Percentiles rank a stretch among this genome's conserved stretches.
Evolutionary conservation across 768 basidiomycete species (phyloP).

Genomic region (Mycena chlorophos): DNA sequence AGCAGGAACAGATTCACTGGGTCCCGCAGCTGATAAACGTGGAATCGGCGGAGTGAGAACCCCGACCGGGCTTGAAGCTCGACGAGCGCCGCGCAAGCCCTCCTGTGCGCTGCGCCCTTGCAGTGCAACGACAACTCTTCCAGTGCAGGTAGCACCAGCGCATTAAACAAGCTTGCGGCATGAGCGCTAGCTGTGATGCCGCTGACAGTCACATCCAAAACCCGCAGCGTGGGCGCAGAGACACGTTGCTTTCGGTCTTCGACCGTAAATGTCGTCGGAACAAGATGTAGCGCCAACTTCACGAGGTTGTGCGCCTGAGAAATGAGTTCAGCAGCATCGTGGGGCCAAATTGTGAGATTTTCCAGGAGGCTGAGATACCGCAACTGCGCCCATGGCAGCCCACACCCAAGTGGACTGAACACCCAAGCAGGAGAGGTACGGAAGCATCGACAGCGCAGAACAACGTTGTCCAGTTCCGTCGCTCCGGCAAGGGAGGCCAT

Average conservation of each 20-base stretch:
- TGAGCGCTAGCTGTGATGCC: background rate
- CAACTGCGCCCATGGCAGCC: conserved; percentile 13
- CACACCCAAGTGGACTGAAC: conserved; percentile 9
- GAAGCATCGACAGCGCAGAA: conserved; percentile 1
- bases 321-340: conserved; percentile 12
- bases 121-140: conserved; percentile 10
- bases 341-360: conserved; percentile 2
- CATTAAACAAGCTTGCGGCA: conserved; percentile 7
- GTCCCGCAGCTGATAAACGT: conserved; percentile 1
- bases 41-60: conserved; percentile 10
- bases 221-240: conserved; percentile 2
- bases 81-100: conserved; percentile 5
- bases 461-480: conserved; percentile 6
- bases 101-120: background rate
- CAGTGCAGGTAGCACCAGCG: conserved; percentile 13
- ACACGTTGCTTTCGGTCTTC: background rate
- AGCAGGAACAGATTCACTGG: conserved; percentile 7
- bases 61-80: conserved; percentile 13
- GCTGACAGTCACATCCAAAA: conserved; percentile 8
- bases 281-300: conserved; percentile 5
- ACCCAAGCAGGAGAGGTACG: no score
- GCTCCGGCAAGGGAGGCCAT: conserved; percentile 20
- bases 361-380: conserved; percentile 3
- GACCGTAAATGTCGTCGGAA: background rate
- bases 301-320: conserved; percentile 1